Evolutionary conservation across 345 rosid genomes (phyloP).

Genomic region (Bruguiera gymnorhiza): DNA sequence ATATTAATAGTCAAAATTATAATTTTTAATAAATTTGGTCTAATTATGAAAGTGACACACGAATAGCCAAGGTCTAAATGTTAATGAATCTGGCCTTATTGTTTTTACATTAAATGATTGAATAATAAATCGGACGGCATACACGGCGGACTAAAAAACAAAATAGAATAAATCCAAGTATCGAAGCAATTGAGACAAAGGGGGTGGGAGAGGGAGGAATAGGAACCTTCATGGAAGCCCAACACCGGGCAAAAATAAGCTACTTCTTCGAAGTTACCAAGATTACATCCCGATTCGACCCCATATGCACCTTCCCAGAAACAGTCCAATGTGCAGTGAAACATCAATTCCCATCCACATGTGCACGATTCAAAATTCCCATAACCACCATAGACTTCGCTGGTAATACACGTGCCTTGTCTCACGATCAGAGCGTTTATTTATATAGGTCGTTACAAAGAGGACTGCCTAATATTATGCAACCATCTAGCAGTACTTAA

Average conservation of each 20-base stretch:
- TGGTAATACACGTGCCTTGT: neutral
- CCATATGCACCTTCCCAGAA: conserved; percentile 49
- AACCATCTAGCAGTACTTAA: neutral
- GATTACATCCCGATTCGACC: neutral
- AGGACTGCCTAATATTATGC: neutral
- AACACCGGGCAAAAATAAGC: conserved; percentile 20
- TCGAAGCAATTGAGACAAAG: neutral
- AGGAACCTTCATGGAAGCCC: conserved; percentile 47
- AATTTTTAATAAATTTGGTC: too few relatives aligned
- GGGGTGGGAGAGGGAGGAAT: neutral
- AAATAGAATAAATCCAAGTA: conserved; percentile 24
- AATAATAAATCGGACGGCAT: too few relatives aligned
- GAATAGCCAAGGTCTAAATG: too few relatives aligned
- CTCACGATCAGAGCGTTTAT: neutral
- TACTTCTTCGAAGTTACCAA: neutral
- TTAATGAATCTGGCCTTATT: too few relatives aligned
- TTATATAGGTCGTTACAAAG: neutral
- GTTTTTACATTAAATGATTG: too few relatives aligned
- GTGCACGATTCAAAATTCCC: neutral
- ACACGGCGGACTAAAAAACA: neutral
- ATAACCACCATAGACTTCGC: neutral
- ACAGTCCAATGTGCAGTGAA: conserved; percentile 6
- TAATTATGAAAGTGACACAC: too few relatives aligned
- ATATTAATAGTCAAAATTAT: too few relatives aligned
- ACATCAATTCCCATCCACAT: neutral